phyloP scores from a whole-genome alignment of 768 basidiomycete species.

The Panaeolus papilionaceus region DNA sequence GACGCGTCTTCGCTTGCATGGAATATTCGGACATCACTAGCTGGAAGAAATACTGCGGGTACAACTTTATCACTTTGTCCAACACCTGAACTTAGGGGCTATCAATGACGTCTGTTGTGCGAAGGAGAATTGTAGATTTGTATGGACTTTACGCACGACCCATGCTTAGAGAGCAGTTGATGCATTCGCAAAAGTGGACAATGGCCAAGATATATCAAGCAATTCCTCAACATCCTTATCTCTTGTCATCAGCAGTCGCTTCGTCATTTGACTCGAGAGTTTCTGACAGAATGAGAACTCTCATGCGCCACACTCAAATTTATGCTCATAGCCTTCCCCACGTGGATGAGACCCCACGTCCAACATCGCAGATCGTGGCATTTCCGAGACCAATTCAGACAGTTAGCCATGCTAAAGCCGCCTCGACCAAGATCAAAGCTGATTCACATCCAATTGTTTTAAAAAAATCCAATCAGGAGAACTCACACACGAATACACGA shows the following conservation, averaged over 20 bases:
- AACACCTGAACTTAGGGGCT: constrained; percentile 2
- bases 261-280: constrained; percentile 12
- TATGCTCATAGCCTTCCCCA: constrained; percentile 19
- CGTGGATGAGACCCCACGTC: constrained; percentile 22
- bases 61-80: constrained; percentile 4
- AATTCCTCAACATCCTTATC: constrained; percentile 1
- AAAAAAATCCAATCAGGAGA: constrained; percentile 7
- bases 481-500: constrained; percentile 23
- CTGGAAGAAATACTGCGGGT: constrained; percentile 8
- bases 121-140: neutral
- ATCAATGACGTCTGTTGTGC: constrained; percentile 5
- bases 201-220: neutral
- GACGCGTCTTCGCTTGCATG: constrained; percentile 4
- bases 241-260: constrained; percentile 4
- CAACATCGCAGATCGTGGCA: constrained; percentile 15
- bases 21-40: constrained; percentile 9
- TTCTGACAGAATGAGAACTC: constrained; percentile 13
- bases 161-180: neutral
- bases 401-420: constrained; percentile 24
- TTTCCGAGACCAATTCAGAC: constrained; percentile 13
- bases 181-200: neutral
- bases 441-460: constrained; percentile 13
- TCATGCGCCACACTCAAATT: constrained; percentile 14
- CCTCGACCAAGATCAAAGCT: constrained; percentile 23
- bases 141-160: neutral